Conservation (phyloP, 192 early-diverging fungal species). For the Dissophora globulifera region DNA sequence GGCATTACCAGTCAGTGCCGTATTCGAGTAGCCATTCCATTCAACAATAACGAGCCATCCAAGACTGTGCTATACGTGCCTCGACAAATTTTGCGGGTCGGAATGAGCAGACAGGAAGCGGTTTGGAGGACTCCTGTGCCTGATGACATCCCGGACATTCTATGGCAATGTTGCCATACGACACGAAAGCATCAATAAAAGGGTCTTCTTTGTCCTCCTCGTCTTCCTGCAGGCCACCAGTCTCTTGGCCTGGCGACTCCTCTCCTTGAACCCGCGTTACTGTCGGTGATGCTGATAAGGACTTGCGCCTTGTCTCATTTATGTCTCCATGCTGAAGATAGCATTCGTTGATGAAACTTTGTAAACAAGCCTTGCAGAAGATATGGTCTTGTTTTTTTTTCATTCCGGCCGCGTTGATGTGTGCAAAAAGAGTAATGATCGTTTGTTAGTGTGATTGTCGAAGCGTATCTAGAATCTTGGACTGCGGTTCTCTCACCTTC, state of each 20-base stretch:
- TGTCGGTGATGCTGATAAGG: neutral
- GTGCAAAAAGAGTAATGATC: neutral
- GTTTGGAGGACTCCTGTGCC: neutral
- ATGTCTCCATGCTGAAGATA: too few relatives aligned
- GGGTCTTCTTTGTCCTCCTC: too few relatives aligned
- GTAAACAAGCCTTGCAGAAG: constrained; percentile 30
- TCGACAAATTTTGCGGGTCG: constrained; percentile 26
- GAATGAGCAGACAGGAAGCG: constrained; percentile 11
- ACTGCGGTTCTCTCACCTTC: neutral
- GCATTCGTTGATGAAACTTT: constrained; percentile 14
- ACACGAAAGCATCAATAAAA: neutral
- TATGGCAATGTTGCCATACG: neutral
- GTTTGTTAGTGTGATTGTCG: neutral
- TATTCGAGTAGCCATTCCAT: too few relatives aligned
- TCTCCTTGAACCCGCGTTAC: too few relatives aligned
- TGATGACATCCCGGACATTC: constrained; percentile 24
- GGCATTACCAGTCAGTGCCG: neutral
- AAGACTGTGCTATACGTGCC: constrained; percentile 3
- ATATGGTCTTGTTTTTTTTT: constrained; percentile 9
- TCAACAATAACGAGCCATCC: too few relatives aligned
- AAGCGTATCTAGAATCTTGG: neutral
- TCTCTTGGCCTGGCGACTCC: too few relatives aligned
- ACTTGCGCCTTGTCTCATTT: too few relatives aligned
- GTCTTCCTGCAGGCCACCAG: too few relatives aligned
- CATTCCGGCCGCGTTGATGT: too few relatives aligned